Evolutionary conservation across 352 stramenopile genomes (phyloP), one percentile per base, ranked within the genome.

Genomic region (Chrysophaeum taylorii): DNA sequence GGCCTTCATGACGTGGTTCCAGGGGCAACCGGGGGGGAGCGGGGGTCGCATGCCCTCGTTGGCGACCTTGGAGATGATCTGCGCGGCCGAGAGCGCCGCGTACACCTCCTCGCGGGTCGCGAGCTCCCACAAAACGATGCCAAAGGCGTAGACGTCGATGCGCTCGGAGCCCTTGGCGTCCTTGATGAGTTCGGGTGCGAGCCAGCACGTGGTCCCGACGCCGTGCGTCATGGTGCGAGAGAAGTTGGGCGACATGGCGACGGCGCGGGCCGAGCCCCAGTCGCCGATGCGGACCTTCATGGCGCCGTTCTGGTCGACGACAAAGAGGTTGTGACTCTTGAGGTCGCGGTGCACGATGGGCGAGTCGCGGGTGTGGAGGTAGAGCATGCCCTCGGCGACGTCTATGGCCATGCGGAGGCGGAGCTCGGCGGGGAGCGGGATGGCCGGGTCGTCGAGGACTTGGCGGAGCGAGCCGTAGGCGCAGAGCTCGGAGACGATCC

Each of bases 321-420:
- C 79, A 74, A 92, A 92, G 64, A 92, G 87, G 73, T 92, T 92
- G 69, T 91, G 83, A 64, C 81, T 87, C 71, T 92, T 92, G 0
- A 92, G 72, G 74, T 92, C 86, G 31, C 86, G 73, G 76, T 92
- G 86, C 69, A 92, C 89, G 42, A 92, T 90, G 16, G 86, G 83
- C 41, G 83, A 81, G 37, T 90, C 81, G 63, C 87, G 81, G 33
- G 81, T 83, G 75, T 92, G 86, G 57, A 92, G 76, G 70, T 91
- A 92, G 18, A 84, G 75, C 86, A 92, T 91, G 42, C 85, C 86
- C 70, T 89, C 83, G 0, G 85, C 84, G 36, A 92, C 81, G 72
- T 90, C 81, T 27, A 89, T 74, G n/a, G 83, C 84, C 36, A 91
- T 72, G 33, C 76, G 81, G 5, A 89, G 64, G 41, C 81, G 69